Evolutionary conservation across 2,329 filamentous ascomycete genomes (phyloP).

Genomic region (Grosmannia serpens): DNA sequence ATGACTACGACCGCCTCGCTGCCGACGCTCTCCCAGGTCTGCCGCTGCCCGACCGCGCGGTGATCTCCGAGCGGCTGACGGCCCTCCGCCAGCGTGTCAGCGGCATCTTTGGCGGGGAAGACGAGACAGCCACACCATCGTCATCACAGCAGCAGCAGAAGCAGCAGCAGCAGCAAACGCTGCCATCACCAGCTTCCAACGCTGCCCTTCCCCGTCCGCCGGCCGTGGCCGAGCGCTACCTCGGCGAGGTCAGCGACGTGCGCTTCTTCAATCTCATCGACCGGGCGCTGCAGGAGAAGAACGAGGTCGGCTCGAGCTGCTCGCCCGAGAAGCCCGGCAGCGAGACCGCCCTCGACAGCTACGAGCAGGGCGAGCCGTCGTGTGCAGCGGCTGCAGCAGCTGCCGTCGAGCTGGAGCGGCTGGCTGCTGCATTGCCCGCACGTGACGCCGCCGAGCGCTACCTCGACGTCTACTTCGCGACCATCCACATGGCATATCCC

Average conservation of each 20-base stretch:
- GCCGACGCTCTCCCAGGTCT: neutral
- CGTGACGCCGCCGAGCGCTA: conserved; percentile 6
- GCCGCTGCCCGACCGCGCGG: neutral
- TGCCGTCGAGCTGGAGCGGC: neutral
- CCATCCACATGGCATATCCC: conserved; percentile 23
- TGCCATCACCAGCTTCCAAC: too few species aligned
- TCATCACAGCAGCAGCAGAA: too few species aligned
- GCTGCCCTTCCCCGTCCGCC: too few species aligned
- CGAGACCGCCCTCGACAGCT: conserved; percentile 12
- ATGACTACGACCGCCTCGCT: conserved; percentile 3
- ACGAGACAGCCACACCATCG: too few species aligned
- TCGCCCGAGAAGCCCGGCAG: conserved; percentile 1
- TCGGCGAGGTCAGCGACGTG: conserved; percentile 26
- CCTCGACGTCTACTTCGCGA: conserved; percentile 18
- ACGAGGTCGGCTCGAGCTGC: neutral
- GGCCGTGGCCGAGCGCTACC: conserved; percentile 16
- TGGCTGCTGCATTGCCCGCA: neutral
- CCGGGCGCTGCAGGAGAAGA: conserved; percentile 12
- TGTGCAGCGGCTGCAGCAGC: neutral
- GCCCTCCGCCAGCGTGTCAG: neutral
- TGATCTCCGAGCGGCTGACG: neutral
- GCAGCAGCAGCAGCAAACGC: too few species aligned
- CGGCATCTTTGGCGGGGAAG: neutral
- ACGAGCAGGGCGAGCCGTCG: conserved; percentile 9
- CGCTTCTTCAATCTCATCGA: conserved; percentile 24